Conservation (phyloP, 1,139 yeast species). For the Magnusiomyces suaveolens region DNA sequence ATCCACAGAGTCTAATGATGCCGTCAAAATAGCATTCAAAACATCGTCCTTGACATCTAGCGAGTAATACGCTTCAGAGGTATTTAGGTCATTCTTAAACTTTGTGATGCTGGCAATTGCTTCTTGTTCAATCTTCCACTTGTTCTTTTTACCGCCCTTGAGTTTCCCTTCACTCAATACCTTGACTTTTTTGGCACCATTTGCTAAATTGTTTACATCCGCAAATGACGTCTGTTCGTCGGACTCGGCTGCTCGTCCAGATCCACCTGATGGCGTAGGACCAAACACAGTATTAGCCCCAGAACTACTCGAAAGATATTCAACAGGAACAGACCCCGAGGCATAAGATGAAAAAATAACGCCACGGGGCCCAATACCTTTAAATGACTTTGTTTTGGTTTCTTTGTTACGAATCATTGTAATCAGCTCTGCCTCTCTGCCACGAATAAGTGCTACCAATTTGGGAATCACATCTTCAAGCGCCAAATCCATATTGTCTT, state of each 20-base stretch:
- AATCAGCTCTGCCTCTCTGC: slow-evolving; percentile 4
- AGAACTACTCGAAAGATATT: not conserved
- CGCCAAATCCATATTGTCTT: slow-evolving; percentile 61
- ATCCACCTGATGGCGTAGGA: not conserved
- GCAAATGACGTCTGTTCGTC: not conserved
- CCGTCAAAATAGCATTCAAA: slow-evolving; percentile 66
- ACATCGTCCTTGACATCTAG: slow-evolving; percentile 77
- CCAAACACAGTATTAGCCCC: not conserved
- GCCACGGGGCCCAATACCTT: not conserved
- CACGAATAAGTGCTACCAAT: slow-evolving; percentile 39
- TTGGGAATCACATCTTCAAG: slow-evolving; percentile 50
- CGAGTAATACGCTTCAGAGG: slow-evolving; percentile 33
- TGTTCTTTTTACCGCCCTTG: slow-evolving; percentile 66
- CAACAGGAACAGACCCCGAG: not conserved
- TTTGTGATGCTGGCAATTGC: slow-evolving; percentile 52
- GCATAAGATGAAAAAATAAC: not conserved
- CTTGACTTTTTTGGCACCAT: slow-evolving; percentile 15
- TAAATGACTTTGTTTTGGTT: not conserved
- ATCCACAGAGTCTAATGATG: slow-evolving; percentile 68
- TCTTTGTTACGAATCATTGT: slow-evolving; percentile 15
- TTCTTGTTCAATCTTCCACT: slow-evolving; percentile 71
- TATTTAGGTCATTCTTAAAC: slow-evolving; percentile 41
- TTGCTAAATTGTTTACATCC: not conserved
- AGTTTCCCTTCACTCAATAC: slow-evolving; percentile 41
- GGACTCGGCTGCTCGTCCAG: not conserved